Conservation (phyloP, 495 filamentous ascomycete species). For the Neurospora sp. region DNA sequence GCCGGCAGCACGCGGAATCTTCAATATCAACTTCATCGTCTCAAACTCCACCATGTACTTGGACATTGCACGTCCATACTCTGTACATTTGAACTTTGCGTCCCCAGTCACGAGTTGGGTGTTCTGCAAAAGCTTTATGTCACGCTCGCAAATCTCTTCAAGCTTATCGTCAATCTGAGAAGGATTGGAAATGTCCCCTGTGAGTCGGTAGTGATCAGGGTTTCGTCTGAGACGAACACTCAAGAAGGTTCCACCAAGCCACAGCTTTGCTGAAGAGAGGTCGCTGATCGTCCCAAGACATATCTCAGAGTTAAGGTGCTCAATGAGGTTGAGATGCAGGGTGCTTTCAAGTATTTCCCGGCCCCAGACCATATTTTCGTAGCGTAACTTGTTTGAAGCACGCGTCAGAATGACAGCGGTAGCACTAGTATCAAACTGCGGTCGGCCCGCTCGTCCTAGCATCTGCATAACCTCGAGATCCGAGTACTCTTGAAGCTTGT, state of each 20-base stretch:
- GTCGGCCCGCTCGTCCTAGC: slow-evolving; percentile 86
- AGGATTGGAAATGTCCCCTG: slow-evolving; percentile 34
- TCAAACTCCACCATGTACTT: slow-evolving; percentile 85
- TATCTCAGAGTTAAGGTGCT: slow-evolving; percentile 92
- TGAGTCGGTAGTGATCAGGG: slow-evolving; percentile 68
- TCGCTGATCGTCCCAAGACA: slow-evolving; percentile 70
- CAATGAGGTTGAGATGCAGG: slow-evolving; percentile 78
- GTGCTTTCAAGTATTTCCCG: slow-evolving; percentile 79
- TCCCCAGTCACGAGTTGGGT: slow-evolving; percentile 45
- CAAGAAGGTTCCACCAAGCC: slow-evolving; percentile 83
- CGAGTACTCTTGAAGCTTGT: slow-evolving; percentile 61
- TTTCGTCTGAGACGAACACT: slow-evolving; percentile 74
- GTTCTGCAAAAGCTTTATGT: slow-evolving; percentile 60
- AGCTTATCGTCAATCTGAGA: slow-evolving; percentile 57
- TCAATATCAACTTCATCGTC: slow-evolving; percentile 72
- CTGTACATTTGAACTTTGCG: slow-evolving; percentile 51
- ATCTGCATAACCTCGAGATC: slow-evolving; percentile 98
- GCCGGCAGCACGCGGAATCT: slow-evolving; percentile 48
- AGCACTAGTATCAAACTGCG: slow-evolving; percentile 83
- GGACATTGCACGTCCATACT: slow-evolving; percentile 85
- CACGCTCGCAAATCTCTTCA: slow-evolving; percentile 70
- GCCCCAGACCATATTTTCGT: slow-evolving; percentile 77
- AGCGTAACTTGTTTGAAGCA: slow-evolving; percentile 53
- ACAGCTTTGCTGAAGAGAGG: slow-evolving; percentile 61
- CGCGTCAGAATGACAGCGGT: slow-evolving; percentile 82